Conservation (phyloP, 2,329 filamentous ascomycete genomes). For the Fusarium circinatum region DNA sequence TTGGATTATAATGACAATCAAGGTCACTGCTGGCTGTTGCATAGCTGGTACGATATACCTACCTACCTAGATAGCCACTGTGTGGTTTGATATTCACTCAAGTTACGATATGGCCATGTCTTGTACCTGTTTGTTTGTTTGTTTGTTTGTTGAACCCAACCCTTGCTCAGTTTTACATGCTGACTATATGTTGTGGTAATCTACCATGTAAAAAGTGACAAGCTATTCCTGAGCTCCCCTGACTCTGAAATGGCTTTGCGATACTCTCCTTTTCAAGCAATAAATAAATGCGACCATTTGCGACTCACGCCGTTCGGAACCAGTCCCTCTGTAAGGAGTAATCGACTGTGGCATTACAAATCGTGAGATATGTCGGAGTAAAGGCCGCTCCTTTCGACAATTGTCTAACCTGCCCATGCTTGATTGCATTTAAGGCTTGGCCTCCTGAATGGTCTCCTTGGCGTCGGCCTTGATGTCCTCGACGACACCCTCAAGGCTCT, state of each 20-base stretch:
- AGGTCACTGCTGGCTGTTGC: not conserved
- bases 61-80: not conserved
- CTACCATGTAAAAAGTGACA: conserved; percentile 5
- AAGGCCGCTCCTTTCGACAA: not conserved
- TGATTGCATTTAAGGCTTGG: conserved; percentile 34
- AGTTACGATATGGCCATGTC: not conserved
- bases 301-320: not conserved
- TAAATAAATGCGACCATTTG: not conserved
- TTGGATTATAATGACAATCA: conserved; percentile 4
- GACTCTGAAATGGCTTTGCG: not conserved
- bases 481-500: conserved; percentile 48
- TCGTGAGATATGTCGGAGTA: conserved; percentile 8
- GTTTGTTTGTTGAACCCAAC: conserved; percentile 21
- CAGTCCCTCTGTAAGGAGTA: not conserved
- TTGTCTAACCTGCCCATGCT: not conserved
- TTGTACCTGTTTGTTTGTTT: conserved; percentile 21
- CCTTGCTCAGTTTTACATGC: not conserved
- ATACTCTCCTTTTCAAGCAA: conserved; percentile 13
- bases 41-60: not conserved
- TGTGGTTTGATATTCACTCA: not conserved
- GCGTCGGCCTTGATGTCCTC: conserved; percentile 56
- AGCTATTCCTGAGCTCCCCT: conserved; percentile 8
- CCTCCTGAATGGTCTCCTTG: conserved; percentile 46
- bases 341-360: conserved; percentile 1
- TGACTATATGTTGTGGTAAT: conserved; percentile 9